Evolutionary conservation across 768 basidiomycete genomes (phyloP).

Genomic region (Collybia mongolica): DNA sequence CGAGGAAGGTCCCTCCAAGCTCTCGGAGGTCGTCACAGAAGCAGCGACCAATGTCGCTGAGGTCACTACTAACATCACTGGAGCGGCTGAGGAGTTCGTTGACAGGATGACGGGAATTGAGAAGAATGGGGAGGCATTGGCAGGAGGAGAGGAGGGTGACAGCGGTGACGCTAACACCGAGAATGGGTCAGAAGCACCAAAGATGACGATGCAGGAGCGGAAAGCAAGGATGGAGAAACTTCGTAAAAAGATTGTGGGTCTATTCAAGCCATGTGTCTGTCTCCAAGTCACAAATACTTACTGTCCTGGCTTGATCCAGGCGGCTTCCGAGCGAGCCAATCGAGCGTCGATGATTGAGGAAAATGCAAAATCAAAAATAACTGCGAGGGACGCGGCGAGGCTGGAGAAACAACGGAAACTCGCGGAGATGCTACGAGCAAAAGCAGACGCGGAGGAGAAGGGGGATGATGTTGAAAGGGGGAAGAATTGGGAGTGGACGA

Average conservation of each 20-base stretch:
- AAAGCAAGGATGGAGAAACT: constrained; percentile 77
- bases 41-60: constrained; percentile 8
- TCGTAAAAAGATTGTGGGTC: constrained; percentile 76
- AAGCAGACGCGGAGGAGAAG: constrained; percentile 85
- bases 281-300: not conserved
- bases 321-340: constrained; percentile 77
- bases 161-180: constrained; percentile 18
- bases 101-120: constrained; percentile 28
- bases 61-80: constrained; percentile 8
- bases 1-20: not conserved
- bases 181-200: constrained; percentile 13
- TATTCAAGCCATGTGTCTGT: not conserved
- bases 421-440: constrained; percentile 80
- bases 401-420: constrained; percentile 89
- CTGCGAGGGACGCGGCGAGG: constrained; percentile 76
- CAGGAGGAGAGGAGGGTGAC: constrained; percentile 10
- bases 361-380: constrained; percentile 71
- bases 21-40: constrained; percentile 1
- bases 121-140: constrained; percentile 4
- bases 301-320: constrained; percentile 39
- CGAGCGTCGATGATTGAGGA: constrained; percentile 85
- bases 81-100: constrained; percentile 26
- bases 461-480: constrained; percentile 91
- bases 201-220: constrained; percentile 65
- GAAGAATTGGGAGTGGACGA: constrained; percentile 94